Evolutionary conservation across 148 eudicot genomes (phyloP).

Genomic region (Vaccinium myrtillus): DNA sequence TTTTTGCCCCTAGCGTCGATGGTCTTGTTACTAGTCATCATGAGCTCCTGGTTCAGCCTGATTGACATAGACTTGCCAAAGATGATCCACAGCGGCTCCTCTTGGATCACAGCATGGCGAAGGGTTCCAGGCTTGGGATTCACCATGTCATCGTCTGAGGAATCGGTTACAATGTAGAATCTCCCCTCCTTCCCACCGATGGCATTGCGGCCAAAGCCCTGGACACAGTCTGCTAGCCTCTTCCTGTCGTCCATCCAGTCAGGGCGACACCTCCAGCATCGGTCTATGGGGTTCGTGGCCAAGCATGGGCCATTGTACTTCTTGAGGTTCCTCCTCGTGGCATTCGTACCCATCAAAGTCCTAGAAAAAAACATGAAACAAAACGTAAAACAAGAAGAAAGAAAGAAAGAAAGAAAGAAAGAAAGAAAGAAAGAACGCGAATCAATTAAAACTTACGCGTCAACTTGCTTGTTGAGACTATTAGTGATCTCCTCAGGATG

Average conservation of each 20-base stretch:
- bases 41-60: constrained; percentile 15
- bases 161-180: constrained; percentile 12
- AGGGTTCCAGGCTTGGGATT: constrained; percentile 25
- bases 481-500: neutral
- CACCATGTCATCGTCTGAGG: constrained; percentile 9
- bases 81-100: constrained; percentile 23
- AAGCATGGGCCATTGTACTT: neutral
- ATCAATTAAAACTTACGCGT: neutral
- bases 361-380: neutral
- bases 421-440: neutral
- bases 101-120: constrained; percentile 24
- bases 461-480: neutral
- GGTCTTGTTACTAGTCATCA: constrained; percentile 21
- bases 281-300: constrained; percentile 16
- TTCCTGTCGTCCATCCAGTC: constrained; percentile 11
- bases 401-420: neutral
- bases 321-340: neutral
- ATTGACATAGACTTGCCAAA: constrained; percentile 9
- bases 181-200: constrained; percentile 12
- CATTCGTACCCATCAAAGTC: neutral
- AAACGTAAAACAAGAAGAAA: neutral
- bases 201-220: constrained; percentile 17
- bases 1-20: constrained; percentile 13
- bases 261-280: constrained; percentile 17
- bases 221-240: constrained; percentile 5